Evolutionary conservation across 2,329 filamentous ascomycete genomes (phyloP).

Genomic region (Ceratocystis diversiconidia): DNA sequence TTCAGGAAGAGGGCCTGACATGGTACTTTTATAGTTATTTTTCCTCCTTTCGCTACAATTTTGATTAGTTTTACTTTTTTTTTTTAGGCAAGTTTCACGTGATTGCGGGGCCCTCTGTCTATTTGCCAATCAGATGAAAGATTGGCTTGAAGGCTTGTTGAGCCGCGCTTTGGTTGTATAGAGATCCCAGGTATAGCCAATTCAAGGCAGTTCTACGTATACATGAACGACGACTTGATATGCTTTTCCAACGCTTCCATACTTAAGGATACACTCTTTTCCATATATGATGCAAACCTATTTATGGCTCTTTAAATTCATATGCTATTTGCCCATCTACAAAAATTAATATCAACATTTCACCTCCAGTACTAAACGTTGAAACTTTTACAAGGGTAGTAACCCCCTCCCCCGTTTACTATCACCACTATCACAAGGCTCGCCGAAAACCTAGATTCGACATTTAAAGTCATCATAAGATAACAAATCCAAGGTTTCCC

Average conservation of each 20-base stretch:
- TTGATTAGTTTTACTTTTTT: not conserved
- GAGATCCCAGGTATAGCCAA: not conserved
- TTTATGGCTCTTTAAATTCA: no score
- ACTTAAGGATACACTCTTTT: no score
- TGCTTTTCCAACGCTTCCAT: no score
- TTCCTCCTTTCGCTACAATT: not conserved
- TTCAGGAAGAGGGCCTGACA: not conserved
- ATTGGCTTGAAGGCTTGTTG: not conserved
- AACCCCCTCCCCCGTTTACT: no score
- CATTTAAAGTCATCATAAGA: no score
- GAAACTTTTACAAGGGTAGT: no score
- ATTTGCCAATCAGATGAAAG: not conserved
- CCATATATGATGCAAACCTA: not conserved
- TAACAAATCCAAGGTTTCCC: not conserved
- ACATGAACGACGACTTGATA: no score
- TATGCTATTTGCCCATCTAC: no score
- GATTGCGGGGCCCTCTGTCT: not conserved
- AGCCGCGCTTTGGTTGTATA: not conserved
- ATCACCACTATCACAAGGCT: no score
- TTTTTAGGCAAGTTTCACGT: not conserved
- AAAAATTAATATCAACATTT: no score
- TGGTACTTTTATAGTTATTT: slow-evolving; percentile 13
- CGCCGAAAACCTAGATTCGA: no score
- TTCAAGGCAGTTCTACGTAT: not conserved
- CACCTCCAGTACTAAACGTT: no score